Percentiles rank a stretch among this genome's conserved stretches.
phyloP scores from a whole-genome alignment of 169 alveolate genomes.

The Amoebophrya sp. region DNA sequence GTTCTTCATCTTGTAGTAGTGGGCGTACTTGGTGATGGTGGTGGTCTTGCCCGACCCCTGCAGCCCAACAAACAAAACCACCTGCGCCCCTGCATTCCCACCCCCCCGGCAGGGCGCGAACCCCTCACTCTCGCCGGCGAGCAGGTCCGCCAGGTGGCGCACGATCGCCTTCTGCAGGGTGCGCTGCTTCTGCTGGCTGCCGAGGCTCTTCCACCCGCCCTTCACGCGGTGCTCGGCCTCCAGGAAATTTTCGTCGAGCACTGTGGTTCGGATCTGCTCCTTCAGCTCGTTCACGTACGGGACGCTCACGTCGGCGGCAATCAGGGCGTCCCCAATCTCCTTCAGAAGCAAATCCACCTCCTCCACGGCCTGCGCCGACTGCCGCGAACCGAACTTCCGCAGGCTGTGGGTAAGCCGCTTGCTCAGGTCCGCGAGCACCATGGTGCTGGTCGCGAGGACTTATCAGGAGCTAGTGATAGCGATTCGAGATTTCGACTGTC shows the following conservation, averaged over 20 bases:
- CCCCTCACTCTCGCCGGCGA: too few relatives aligned
- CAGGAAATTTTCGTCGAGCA: not conserved
- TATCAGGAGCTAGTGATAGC: not conserved
- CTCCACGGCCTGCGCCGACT: not conserved
- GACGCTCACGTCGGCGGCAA: conserved; percentile 78
- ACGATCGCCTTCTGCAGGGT: not conserved
- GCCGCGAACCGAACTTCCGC: not conserved
- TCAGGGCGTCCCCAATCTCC: conserved; percentile 66
- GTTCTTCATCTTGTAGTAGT: conserved; percentile 73
- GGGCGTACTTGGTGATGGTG: conserved; percentile 89
- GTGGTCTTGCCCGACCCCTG: conserved; percentile 98
- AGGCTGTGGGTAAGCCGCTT: not conserved
- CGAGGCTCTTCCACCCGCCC: not conserved
- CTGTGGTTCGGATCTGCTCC: not conserved
- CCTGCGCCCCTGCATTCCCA: conserved; percentile 75
- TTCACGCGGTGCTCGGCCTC: not conserved
- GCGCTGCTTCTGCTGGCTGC: not conserved
- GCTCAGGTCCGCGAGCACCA: not conserved
- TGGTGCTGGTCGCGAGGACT: not conserved
- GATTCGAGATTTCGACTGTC: not conserved
- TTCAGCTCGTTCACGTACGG: conserved; percentile 51
- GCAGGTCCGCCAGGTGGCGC: not conserved
- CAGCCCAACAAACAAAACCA: conserved; percentile 91
- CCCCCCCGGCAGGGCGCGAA: too few relatives aligned
- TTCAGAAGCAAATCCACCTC: conserved; percentile 39